Conservation (phyloP, 192 early-diverging fungal genomes). For the Linnemannia exigua region DNA sequence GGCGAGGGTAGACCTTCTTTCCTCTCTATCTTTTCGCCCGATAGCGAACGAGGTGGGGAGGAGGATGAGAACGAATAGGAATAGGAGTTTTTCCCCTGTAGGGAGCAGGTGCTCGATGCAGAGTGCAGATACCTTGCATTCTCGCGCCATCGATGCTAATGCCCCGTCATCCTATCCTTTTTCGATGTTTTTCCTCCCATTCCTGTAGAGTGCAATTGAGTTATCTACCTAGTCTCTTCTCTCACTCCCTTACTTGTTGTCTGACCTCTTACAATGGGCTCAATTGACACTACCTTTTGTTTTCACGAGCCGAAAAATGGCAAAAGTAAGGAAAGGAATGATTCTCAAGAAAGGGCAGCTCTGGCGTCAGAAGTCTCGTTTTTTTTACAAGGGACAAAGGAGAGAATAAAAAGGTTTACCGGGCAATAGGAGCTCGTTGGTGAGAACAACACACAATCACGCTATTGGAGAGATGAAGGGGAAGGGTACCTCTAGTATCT, state of each 20-base stretch:
- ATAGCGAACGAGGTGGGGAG: background rate
- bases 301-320: background rate
- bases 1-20: too few species aligned
- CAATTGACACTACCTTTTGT: background rate
- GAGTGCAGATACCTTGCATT: background rate
- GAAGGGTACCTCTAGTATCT: too few species aligned
- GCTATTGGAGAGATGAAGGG: background rate
- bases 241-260: too few species aligned
- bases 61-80: conserved; percentile 2
- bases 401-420: background rate
- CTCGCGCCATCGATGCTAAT: conserved; percentile 2
- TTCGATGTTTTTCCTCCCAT: background rate
- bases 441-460: background rate
- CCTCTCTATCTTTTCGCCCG: too few species aligned
- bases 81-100: background rate
- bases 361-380: background rate
- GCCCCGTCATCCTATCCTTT: background rate
- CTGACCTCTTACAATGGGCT: background rate
- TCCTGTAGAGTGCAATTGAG: too few species aligned
- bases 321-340: background rate
- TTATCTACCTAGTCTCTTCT: background rate
- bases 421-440: background rate
- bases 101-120: conserved; percentile 1
- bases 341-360: background rate
- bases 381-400: background rate